Evolutionary conservation across 176 grass and related monocot genomes (phyloP), one percentile per base, ranked within the genome.

Genomic region (Themeda triandra): DNA sequence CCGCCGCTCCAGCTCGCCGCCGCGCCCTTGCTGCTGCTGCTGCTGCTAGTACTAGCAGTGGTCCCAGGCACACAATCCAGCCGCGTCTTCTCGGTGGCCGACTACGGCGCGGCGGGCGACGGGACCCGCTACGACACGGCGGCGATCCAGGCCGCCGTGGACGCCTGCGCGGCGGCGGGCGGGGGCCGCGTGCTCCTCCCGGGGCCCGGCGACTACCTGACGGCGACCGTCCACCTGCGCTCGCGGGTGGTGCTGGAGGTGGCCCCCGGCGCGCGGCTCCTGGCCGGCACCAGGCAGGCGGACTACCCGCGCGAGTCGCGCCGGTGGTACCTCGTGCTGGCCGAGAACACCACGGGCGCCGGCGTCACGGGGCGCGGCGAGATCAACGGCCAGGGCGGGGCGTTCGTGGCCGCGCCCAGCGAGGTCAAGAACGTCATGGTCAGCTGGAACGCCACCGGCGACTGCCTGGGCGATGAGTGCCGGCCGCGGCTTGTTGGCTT

Each of bases 351-450:
- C 63, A 91, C 89, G 45, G 85, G 87, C 49, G 91, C 76, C 27
- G 96, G 96, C 68, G 39, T 98, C 77, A 89, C 85, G 24, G 96
- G 96, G 44, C 91, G 92, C 21, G 92, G 96, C 46, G 96, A 98
- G 91, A 92, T 98, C 80, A 95, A 93, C 80, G 96, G 96, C 41
- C 95, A 98, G 91, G 81, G 95, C 31, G 89, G 60, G 62, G 92
- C 82, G 17, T 98, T 98, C 79, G 92, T 98, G 5, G 79, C 87
- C 71, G 60, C 80, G 64, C 85, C 79, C 72, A 95, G 63, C 91
- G 40, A 76, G 42, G 86, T 87, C 85, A 95, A 95, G 96, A 98
- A 95, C 62, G n/a, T 95, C 84, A 98, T 95, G 96, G 91, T 93
- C n/a, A 98, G 96, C 80, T 98, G 96, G 96, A 95, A 98, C 84